Percentiles rank a stretch among this genome's conserved stretches.
These are phyloP conservation scores for Phragmites australis DNA, from an alignment of 176 grass and related monocot genomes.

Conservation along the genomic window DNA sequence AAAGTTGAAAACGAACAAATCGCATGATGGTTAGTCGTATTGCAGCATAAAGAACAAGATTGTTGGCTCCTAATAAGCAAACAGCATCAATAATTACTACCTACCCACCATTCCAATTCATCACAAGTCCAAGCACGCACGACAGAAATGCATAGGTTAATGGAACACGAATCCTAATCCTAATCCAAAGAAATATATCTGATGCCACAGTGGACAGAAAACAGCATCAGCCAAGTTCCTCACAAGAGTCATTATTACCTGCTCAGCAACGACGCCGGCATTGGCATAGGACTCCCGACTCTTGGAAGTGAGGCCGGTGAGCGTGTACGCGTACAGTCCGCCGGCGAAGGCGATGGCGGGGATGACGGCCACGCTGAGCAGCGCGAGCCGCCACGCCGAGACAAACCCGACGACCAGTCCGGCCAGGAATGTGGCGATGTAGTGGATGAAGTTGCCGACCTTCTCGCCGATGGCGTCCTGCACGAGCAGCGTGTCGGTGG, in stretches of 20 bases:
- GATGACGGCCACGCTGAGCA: slow-evolving; percentile 94
- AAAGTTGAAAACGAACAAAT: slow-evolving; percentile 36
- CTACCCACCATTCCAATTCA: slow-evolving; percentile 38
- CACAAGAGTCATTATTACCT: slow-evolving; percentile 57
- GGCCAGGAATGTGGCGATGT: slow-evolving; percentile 87
- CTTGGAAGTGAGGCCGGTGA: slow-evolving; percentile 93
- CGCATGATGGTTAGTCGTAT: slow-evolving; percentile 31
- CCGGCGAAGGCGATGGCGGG: slow-evolving; percentile 95
- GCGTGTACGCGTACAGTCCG: slow-evolving; percentile 97
- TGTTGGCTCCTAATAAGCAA: slow-evolving; percentile 51
- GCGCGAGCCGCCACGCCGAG: slow-evolving; percentile 81
- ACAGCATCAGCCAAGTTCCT: slow-evolving; percentile 6
- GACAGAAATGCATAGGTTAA: slow-evolving; percentile 26
- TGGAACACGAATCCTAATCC: slow-evolving; percentile 14
- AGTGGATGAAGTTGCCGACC: slow-evolving; percentile 97
- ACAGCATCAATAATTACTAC: slow-evolving; percentile 41
- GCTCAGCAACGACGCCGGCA: slow-evolving; percentile 87
- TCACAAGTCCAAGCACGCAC: slow-evolving; percentile 44
- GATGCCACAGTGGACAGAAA: not conserved
- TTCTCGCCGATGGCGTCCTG: slow-evolving; percentile 98
- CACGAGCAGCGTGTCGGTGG: slow-evolving; percentile 91
- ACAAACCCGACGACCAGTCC: slow-evolving; percentile 90
- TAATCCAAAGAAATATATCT: slow-evolving; percentile 28
- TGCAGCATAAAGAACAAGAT: slow-evolving; percentile 39
- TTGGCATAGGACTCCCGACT: slow-evolving; percentile 94